Base-by-base conservation (phyloP, 495 filamentous ascomycete genomes). In the Penicillium dipodomyicola region DNA sequence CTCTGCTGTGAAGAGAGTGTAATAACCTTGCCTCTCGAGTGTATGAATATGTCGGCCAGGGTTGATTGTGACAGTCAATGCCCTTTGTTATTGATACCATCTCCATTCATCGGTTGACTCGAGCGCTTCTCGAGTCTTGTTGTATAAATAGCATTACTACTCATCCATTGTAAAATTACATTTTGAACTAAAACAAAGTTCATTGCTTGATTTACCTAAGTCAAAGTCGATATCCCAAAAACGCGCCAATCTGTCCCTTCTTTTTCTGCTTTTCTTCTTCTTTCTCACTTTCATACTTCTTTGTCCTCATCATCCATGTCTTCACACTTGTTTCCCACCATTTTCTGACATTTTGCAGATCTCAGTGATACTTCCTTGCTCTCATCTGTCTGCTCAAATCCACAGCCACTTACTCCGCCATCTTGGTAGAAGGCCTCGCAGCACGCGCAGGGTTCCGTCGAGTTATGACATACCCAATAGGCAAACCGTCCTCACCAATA, bases 1-100 rank as follows among this genome's bases (percentile, higher is more conserved):
- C 15, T 63, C 65, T 63, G 66, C 53, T 10, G 54, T 67, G 39
- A 74, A 61, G 33, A 69, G 65, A 52, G 42, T 75, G 19, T 75
- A 59, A 66, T n/a, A 5, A 1, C 1, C 15, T 17, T 39, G 12
- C 19, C 39, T 9, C 23, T 30, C 45, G 1, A 37, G 19, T 65
- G 65, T 67, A 65, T 22, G 54, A 65, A 51, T 61, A 65, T 40
- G 51, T 57, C 54, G 44, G 45, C 25, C 52, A 51, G 56, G 53
- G 29, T 33, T 22, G 49, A 45, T 37, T 45, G 19, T n/a, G 23
- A 12, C 23, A 14, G 49, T 15, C 22, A 49, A 20, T 19, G 22
- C 52, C 35, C 62, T 54, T 66, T 33, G 55, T 43, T 22, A 37
- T 46, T 54, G 54, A 65, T 67, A 67, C 59, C 52, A 65, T 67